Evolutionary conservation across 2,329 filamentous ascomycete genomes (phyloP), one percentile per base, ranked within the genome.

Genomic region (Colletotrichum acutatum): DNA sequence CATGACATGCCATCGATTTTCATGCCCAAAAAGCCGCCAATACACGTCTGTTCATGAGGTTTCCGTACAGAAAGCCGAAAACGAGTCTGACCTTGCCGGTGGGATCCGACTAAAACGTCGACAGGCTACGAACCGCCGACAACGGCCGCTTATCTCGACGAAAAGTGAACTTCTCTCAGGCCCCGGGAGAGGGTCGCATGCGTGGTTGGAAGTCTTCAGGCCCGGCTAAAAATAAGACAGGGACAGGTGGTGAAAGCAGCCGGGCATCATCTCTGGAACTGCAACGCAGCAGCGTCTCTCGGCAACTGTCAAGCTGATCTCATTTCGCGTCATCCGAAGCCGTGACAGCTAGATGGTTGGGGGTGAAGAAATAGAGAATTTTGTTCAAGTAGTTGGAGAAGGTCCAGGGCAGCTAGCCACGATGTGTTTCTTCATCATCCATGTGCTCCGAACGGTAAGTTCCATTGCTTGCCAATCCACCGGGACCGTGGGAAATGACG

Each of bases 261-360:
- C 24, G 46, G 22, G 30, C 46, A 62, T n/a, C n/a, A 19, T 49
- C 46, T 16, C 66, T 24, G 26, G 34, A 22, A 30, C 52, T 7
- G 12, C 37, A 53, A 28, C 37, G 37, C 24, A 52, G 4, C 58
- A 24, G 8, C 9, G 57, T 32, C 52, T 61, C n/a, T 34, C 49
- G 26, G 37, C 22, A 22, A 28, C 66, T 63, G 32, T 32, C 24
- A 54, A 54, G n/a, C 58, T 62, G 65, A 34, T 65, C 54, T 14
- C 24, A 54, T 65, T 26, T 26, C 32, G 49, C 30, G n/a, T 72
- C 60, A n/a, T 72, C 59, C 9, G 59, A 72, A 64, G 37, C n/a
- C 34, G 12, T 34, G 24, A 54, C 42, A 32, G 54, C 54, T n/a
- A 14, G 56, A n/a, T 49, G 59, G 52, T 56, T 26, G 49, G 61